These are phyloP conservation scores for Meripilus lineatus DNA, from an alignment of 1,284 basidiomycete genomes.

Conservation along the genomic window DNA sequence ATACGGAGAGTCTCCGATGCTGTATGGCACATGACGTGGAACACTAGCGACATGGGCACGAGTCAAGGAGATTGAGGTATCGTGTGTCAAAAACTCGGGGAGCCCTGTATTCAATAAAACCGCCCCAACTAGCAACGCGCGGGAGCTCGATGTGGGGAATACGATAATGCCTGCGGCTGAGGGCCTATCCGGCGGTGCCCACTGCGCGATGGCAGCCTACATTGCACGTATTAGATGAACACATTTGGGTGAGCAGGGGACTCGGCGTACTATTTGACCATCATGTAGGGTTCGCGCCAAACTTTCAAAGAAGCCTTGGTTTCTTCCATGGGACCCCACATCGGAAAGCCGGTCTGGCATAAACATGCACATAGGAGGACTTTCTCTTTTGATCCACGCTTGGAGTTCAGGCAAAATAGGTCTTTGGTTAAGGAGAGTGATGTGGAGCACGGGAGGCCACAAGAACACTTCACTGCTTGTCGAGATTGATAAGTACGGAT, in stretches of 20 bases:
- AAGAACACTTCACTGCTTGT: constrained; percentile 30
- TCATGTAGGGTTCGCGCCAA: constrained; percentile 48
- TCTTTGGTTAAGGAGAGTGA: constrained; percentile 38
- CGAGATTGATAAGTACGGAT: constrained; percentile 8
- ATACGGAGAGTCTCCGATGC: constrained; percentile 14
- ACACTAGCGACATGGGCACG: constrained; percentile 9
- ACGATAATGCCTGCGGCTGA: constrained; percentile 53
- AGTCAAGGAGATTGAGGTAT: constrained; percentile 11
- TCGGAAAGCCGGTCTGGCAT: constrained; percentile 55
- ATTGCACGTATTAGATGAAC: constrained; percentile 4
- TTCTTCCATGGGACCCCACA: constrained; percentile 40
- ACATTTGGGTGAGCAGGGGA: background rate
- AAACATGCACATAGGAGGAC: constrained; percentile 52
- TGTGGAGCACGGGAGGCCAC: constrained; percentile 50
- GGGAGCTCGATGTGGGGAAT: constrained; percentile 48
- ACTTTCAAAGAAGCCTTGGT: constrained; percentile 48
- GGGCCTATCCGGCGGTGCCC: constrained; percentile 39
- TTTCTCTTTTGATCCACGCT: constrained; percentile 40
- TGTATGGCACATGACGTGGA: constrained; percentile 11
- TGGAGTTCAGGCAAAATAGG: constrained; percentile 44
- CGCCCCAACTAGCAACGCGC: constrained; percentile 54
- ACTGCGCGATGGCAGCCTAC: constrained; percentile 53
- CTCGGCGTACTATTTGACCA: constrained; percentile 42
- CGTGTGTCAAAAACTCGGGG: constrained; percentile 42
- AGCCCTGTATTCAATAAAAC: constrained; percentile 48